phyloP scores from a whole-genome alignment of 768 basidiomycete species.

The Trametes punicea region DNA sequence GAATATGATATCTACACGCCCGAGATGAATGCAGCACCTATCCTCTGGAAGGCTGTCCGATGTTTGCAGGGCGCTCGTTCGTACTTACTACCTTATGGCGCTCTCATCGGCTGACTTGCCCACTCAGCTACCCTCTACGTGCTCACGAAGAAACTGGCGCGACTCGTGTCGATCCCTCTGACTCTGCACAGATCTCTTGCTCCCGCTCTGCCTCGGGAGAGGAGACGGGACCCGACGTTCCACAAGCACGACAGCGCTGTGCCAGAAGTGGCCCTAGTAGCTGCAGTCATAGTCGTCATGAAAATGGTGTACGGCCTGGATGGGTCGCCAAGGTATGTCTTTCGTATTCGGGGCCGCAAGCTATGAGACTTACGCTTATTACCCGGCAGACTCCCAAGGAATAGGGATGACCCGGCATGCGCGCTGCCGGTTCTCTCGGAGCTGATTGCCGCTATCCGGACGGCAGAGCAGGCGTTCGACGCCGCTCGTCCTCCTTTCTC shows the following conservation, averaged over 20 bases:
- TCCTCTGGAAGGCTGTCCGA: conserved; percentile 74
- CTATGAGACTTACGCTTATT: background rate
- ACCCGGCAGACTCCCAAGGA: conserved; percentile 39
- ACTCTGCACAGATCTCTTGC: conserved; percentile 56
- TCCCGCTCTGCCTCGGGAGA: conserved; percentile 36
- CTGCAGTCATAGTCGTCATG: conserved; percentile 61
- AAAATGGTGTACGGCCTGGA: conserved; percentile 88
- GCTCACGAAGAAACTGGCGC: conserved; percentile 57
- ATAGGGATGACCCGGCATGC: conserved; percentile 54
- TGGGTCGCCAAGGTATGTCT: conserved; percentile 52
- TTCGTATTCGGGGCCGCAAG: background rate
- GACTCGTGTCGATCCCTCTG: conserved; percentile 54
- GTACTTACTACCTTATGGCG: conserved; percentile 30
- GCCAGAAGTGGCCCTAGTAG: conserved; percentile 62
- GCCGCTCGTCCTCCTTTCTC: conserved; percentile 39
- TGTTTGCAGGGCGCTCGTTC: conserved; percentile 71
- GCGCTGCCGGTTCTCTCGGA: conserved; percentile 51
- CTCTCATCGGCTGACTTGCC: background rate
- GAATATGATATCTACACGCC: conserved; percentile 63
- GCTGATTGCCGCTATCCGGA: conserved; percentile 43
- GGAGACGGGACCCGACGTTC: conserved; percentile 38
- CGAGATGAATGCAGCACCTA: conserved; percentile 68
- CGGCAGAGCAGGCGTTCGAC: conserved; percentile 35
- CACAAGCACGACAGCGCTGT: conserved; percentile 64
- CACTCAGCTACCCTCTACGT: conserved; percentile 69